These are phyloP conservation scores for Daldinia eschscholtzii DNA, from an alignment of 2,329 filamentous ascomycete species.

Conservation along the genomic window DNA sequence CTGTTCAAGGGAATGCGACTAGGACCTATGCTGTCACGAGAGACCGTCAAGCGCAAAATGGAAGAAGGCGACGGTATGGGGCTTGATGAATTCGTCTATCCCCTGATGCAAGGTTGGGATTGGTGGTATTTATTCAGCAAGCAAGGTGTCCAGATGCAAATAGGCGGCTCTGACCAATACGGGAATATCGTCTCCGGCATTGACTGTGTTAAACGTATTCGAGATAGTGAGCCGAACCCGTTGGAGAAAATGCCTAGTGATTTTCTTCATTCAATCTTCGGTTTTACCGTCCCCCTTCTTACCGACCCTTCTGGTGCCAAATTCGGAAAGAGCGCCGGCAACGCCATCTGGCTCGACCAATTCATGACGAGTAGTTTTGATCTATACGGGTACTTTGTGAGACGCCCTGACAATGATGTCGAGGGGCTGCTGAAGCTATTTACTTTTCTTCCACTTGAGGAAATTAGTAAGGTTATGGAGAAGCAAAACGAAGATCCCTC, in stretches of 20 bases:
- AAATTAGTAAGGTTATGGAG: conserved; percentile 77
- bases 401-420: conserved; percentile 83
- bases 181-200: conserved; percentile 95
- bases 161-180: conserved; percentile 95
- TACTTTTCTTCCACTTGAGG: conserved; percentile 81
- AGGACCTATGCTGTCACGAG: conserved; percentile 87
- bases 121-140: conserved; percentile 87
- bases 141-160: conserved; percentile 80
- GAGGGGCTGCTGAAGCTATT: conserved; percentile 87
- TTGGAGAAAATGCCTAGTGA: conserved; percentile 55
- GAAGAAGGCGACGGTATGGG: conserved; percentile 92
- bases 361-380: conserved; percentile 86
- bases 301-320: conserved; percentile 89
- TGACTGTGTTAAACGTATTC: conserved; percentile 83
- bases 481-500: conserved; percentile 76
- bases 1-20: conserved; percentile 81
- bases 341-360: conserved; percentile 91
- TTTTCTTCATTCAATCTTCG: conserved; percentile 73
- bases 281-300: conserved; percentile 90
- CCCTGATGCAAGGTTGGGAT: conserved; percentile 94
- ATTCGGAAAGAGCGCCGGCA: conserved; percentile 94
- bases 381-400: conserved; percentile 90
- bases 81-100: conserved; percentile 92
- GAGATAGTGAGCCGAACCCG: conserved; percentile 66
- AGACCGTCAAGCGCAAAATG: conserved; percentile 89